Conservation (phyloP, 1,284 basidiomycete genomes). For the Cerrena zonata region DNA sequence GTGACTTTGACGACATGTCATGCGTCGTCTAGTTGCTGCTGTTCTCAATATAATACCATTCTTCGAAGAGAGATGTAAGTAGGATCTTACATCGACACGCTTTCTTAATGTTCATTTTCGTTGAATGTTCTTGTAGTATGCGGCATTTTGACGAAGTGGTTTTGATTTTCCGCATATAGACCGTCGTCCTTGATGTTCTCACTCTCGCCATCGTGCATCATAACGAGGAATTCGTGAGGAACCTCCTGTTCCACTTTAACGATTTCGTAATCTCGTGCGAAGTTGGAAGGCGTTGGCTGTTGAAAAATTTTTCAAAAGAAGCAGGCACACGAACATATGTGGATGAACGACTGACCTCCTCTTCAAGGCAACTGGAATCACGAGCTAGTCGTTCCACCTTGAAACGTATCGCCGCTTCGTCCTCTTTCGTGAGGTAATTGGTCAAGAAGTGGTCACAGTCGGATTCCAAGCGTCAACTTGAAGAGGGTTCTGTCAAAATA, state of each 20-base stretch:
- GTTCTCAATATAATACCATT: neutral
- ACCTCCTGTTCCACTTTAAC: conserved; percentile 79
- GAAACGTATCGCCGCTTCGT: conserved; percentile 41
- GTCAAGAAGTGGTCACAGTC: conserved; percentile 83
- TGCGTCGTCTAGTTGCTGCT: conserved; percentile 63
- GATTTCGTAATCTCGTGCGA: conserved; percentile 77
- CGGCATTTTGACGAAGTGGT: conserved; percentile 43
- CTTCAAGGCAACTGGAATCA: conserved; percentile 39
- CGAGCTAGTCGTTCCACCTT: conserved; percentile 23
- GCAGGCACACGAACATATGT: neutral
- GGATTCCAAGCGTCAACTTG: conserved; percentile 77
- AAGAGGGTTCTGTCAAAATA: conserved; percentile 2
- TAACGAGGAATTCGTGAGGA: conserved; percentile 76
- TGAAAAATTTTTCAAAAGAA: conserved; percentile 1
- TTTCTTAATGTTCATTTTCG: conserved; percentile 82
- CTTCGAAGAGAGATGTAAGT: neutral
- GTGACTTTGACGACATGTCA: conserved; percentile 72
- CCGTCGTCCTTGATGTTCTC: conserved; percentile 35
- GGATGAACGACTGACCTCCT: conserved; percentile 32
- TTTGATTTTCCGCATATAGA: conserved; percentile 11
- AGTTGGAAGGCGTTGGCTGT: conserved; percentile 64
- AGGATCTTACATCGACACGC: conserved; percentile 59
- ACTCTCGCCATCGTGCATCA: conserved; percentile 60
- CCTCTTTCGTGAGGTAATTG: conserved; percentile 82
- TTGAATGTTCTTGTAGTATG: conserved; percentile 83